Base-by-base conservation (phyloP, 192 early-diverging fungal species). In the Kickxella alabastrina region DNA sequence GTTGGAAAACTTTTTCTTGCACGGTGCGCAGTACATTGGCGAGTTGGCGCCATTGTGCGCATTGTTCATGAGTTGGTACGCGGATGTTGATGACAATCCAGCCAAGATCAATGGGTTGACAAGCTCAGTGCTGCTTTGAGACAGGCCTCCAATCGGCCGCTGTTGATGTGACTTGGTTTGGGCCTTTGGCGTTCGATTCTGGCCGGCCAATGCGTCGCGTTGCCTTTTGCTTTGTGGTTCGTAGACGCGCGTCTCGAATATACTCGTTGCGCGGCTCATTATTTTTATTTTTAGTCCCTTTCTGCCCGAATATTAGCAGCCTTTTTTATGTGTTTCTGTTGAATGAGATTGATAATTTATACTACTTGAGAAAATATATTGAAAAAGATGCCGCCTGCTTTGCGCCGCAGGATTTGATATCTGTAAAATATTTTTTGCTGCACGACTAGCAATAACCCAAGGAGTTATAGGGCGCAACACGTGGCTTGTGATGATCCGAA, bases 1-100 rank as follows among this genome's bases (percentile, higher is more conserved):
- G 35, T 42, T 62, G 43, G 35, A 23, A 34, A 62, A 70, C 38
- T 43, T 49, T 47, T 62, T 62, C 42, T 54, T 62, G 60, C 67
- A 70, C 3, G 29, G 29, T 0, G 28, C 14, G 27, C 67, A 70
- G 43, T 61, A 53, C 17, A 57, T 8, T 32, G n/a, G n/a, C n/a
- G 21, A 15, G 43, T 37, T 22, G 46, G 21, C 0, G 14, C 2
- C 13, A 34, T 32, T 37, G 40, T 35, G 31, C 31, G 19, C 18
- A 27, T 10, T 17, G 22, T 14, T 17, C 25, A 54, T 42, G 38
- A 3, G 26, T 19, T 18, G 23, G 32, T 14, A 22, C 19, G 49
- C 37, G 35, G 29, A 28, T 15, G 31, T 35, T 15, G 6, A 8
- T 48, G 31, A 4, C 6, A 31, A 32, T 8, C 6, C 31, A 32